Evolutionary conservation across 495 filamentous ascomycete genomes (phyloP).

Genomic region (Thermothielavioides terrestris): DNA sequence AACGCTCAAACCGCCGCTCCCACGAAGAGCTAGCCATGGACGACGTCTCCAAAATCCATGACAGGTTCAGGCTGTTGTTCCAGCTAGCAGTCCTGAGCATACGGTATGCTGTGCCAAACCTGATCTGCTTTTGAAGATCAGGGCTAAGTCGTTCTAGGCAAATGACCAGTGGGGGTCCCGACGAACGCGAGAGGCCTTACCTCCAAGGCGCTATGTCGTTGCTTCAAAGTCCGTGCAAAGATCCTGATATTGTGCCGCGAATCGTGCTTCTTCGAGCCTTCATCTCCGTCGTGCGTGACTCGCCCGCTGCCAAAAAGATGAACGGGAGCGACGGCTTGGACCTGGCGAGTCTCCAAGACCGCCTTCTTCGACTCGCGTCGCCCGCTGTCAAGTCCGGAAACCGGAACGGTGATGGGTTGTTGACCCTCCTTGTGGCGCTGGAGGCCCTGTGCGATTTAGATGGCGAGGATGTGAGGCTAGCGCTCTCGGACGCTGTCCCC

Average conservation of each 20-base stretch:
- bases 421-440: slow-evolving; percentile 15
- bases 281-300: slow-evolving; percentile 5
- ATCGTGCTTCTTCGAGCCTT: slow-evolving; percentile 18
- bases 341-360: slow-evolving; percentile 4
- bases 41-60: slow-evolving; percentile 2
- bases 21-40: slow-evolving; percentile 5
- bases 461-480: slow-evolving; percentile 2
- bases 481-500: slow-evolving; percentile 1
- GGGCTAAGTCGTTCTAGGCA: slow-evolving; percentile 20
- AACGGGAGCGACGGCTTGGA: slow-evolving; percentile 12
- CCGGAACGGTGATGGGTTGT: slow-evolving; percentile 6
- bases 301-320: slow-evolving; percentile 9
- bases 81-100: slow-evolving; percentile 24
- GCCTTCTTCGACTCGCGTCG: slow-evolving; percentile 8
- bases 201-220: slow-evolving; percentile 17
- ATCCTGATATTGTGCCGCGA: slow-evolving; percentile 12
- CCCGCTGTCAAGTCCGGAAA: slow-evolving; percentile 7
- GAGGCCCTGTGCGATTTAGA: slow-evolving; percentile 15
- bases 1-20: slow-evolving; percentile 9
- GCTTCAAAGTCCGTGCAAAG: slow-evolving; percentile 19
- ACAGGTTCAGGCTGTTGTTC: slow-evolving; percentile 19
- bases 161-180: slow-evolving; percentile 25
- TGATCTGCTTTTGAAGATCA: neutral
- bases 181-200: slow-evolving; percentile 29
- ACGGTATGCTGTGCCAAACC: slow-evolving; percentile 20